Base-by-base conservation (phyloP, 768 basidiomycete species). In the Tulasnella sp. region DNA sequence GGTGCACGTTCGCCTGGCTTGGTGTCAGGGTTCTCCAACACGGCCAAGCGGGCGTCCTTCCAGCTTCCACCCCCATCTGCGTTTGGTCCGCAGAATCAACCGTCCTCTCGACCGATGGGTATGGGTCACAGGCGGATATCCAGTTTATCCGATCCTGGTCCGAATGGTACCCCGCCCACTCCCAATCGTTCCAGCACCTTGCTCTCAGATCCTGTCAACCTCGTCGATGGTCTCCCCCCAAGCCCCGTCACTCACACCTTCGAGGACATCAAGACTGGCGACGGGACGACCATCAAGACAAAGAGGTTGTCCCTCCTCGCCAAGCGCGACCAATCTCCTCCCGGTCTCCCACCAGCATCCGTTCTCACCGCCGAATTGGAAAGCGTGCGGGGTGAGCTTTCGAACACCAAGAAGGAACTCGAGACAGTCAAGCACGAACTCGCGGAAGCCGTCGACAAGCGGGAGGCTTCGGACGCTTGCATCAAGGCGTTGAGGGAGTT, bases 381-480 rank as follows among this genome's bases (percentile, higher is more conserved):
- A 80, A 84, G 86, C 38, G 84, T 94, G 46, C 90, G 90, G 42
- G 88, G 87, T 77, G 93, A 95, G 83, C 80, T 96, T 42, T 85
- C 84, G 62, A 82, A 86, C 1, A 81, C 92, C 79, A 90, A 90
- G 82, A 84, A 87, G 34, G 90, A 93, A 77, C 84, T 96, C 24
- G 91, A 92, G 44, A 89, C 88, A 40, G 87, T 89, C 24, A 90
- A 89, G 82, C 88, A 90, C 80, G 93, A 95, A 80, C 86, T 97
- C 71, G 87, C 83, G 52, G 96, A 97, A 83, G 88, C 91, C 0
- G 92, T 90, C 80, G 97, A 98, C 85, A 95, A 94, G 3, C 88
- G 91, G 73, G 92, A 95, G 83, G 97, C 97, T 4, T 94, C 93
- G 46, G 96, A 98, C 82, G 89, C 89, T 0, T 96, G 95, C 84